phyloP scores from a whole-genome alignment of 2,329 filamentous ascomycete species.

The Clonostachys sp. region DNA sequence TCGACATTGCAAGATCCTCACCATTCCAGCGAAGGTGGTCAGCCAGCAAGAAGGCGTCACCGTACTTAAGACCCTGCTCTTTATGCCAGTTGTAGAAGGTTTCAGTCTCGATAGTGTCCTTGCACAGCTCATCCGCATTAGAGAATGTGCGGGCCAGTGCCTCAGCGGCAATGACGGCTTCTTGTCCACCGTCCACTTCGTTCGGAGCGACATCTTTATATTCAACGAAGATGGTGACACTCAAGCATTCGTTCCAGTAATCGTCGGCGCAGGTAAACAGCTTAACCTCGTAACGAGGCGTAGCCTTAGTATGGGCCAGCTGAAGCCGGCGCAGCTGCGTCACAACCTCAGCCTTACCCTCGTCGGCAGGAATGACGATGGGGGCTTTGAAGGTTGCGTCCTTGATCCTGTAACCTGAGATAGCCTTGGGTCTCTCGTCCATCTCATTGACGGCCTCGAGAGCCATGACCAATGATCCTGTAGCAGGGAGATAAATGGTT shows the following conservation, averaged over 20 bases:
- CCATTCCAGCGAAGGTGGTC: not conserved
- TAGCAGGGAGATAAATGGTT: slow-evolving; percentile 20
- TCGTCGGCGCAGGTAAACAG: not conserved
- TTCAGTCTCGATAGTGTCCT: slow-evolving; percentile 1
- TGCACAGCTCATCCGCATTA: not conserved
- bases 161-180: not conserved
- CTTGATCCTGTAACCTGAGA: not conserved
- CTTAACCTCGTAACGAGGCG: not conserved
- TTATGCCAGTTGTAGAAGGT: slow-evolving; percentile 7
- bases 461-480: slow-evolving; percentile 11
- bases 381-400: slow-evolving; percentile 1
- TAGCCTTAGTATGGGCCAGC: not conserved
- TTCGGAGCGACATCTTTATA: slow-evolving; percentile 3
- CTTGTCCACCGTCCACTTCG: not conserved
- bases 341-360: not conserved
- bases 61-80: slow-evolving; percentile 8
- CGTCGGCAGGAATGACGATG: not conserved
- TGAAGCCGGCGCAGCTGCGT: slow-evolving; percentile 21
- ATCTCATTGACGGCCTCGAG: slow-evolving; percentile 16
- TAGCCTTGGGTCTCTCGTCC: not conserved
- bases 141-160: too few relatives aligned
- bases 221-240: slow-evolving; percentile 7
- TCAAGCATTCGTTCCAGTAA: slow-evolving; percentile 10
- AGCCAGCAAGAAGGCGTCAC: slow-evolving; percentile 5
- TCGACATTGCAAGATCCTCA: slow-evolving; percentile 1